Percentiles rank a stretch among this genome's conserved stretches.
Conservation (phyloP, 2,329 filamentous ascomycete genomes). For the Claviceps pusilla region DNA sequence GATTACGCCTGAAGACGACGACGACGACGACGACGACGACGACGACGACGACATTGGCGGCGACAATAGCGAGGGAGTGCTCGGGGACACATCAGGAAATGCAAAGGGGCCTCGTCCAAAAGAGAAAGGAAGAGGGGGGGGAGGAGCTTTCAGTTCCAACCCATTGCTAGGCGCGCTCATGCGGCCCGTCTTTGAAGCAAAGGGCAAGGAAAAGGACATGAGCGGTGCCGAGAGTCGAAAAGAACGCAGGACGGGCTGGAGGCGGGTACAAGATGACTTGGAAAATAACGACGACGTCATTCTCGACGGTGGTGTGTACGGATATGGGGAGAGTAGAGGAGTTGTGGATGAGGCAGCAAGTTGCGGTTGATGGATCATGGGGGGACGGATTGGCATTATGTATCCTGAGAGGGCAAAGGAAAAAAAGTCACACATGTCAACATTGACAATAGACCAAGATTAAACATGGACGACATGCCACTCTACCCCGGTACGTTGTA, state of each 20-base stretch:
- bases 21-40: constrained; percentile 22
- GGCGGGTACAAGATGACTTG: constrained; percentile 45
- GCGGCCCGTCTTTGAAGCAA: constrained; percentile 42
- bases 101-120: constrained; percentile 8
- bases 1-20: constrained; percentile 29
- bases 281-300: constrained; percentile 45
- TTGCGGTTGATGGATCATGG: not conserved
- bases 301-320: constrained; percentile 39
- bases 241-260: constrained; percentile 33
- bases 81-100: constrained; percentile 22
- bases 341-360: constrained; percentile 7
- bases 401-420: too few relatives aligned
- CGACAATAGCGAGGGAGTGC: constrained; percentile 15
- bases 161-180: constrained; percentile 52
- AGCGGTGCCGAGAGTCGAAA: constrained; percentile 25
- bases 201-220: constrained; percentile 30
- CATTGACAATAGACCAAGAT: not conserved
- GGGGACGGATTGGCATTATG: too few relatives aligned
- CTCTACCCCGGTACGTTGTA: too few relatives aligned
- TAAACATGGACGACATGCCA: too few relatives aligned
- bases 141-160: constrained; percentile 53
- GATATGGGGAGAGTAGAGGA: constrained; percentile 13
- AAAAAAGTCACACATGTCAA: too few relatives aligned
- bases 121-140: constrained; percentile 12
- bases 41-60: constrained; percentile 23